Evolutionary conservation across 2,329 filamentous ascomycete genomes (phyloP).

Genomic region (Paramyrothecium sp.): DNA sequence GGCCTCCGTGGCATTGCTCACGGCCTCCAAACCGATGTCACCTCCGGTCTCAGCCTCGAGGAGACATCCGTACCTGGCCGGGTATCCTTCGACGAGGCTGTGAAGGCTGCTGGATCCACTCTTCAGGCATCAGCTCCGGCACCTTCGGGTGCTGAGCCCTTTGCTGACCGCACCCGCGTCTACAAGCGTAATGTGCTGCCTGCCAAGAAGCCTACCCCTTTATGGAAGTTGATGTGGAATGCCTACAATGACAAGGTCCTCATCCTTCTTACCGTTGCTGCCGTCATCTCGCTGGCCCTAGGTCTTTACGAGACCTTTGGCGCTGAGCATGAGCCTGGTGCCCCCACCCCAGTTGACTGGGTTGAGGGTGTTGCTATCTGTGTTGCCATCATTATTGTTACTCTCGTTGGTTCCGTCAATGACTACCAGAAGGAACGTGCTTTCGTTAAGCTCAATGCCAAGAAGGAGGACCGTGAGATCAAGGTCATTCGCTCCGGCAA

Average conservation of each 20-base stretch:
- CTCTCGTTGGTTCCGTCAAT: slow-evolving; percentile 60
- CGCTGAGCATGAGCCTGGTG: slow-evolving; percentile 37
- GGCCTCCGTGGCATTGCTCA: slow-evolving; percentile 72
- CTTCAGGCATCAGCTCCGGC: background rate
- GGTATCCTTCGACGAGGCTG: slow-evolving; percentile 68
- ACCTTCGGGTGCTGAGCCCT: slow-evolving; percentile 13
- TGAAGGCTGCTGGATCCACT: background rate
- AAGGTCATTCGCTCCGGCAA: slow-evolving; percentile 68
- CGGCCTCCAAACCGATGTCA: slow-evolving; percentile 69
- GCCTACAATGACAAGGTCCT: slow-evolving; percentile 75
- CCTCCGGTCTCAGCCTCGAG: slow-evolving; percentile 70
- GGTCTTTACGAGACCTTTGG: slow-evolving; percentile 69
- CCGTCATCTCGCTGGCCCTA: slow-evolving; percentile 65
- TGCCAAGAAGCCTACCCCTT: slow-evolving; percentile 59
- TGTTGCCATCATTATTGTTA: slow-evolving; percentile 64
- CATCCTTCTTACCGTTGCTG: slow-evolving; percentile 66
- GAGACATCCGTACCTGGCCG: slow-evolving; percentile 61
- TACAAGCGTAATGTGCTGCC: slow-evolving; percentile 62
- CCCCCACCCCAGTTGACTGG: slow-evolving; percentile 64
- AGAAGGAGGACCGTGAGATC: slow-evolving; percentile 64
- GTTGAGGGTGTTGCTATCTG: slow-evolving; percentile 67
- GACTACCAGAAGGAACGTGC: slow-evolving; percentile 69
- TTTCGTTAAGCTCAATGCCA: slow-evolving; percentile 59
- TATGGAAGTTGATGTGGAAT: slow-evolving; percentile 64
- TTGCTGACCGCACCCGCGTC: slow-evolving; percentile 53